Conservation (phyloP, 2,329 filamentous ascomycete species). For the Blumeria hordei region DNA sequence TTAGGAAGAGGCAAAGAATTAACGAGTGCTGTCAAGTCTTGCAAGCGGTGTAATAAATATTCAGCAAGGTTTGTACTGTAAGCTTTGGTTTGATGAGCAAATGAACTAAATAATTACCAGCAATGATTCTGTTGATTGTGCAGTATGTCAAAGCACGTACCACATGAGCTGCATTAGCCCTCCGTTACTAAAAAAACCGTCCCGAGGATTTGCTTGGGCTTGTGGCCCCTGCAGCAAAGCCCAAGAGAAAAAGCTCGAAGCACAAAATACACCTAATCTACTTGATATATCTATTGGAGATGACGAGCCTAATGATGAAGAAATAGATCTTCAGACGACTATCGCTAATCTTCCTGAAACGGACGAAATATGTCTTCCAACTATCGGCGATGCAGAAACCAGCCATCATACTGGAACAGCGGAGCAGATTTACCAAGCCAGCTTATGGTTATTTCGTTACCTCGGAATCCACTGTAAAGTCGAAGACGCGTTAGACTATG, state of each 20-base stretch:
- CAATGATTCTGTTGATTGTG: conserved; percentile 89
- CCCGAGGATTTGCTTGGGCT: conserved; percentile 92
- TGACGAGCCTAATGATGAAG: conserved; percentile 38
- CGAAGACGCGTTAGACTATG: conserved; percentile 87
- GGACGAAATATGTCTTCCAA: conserved; percentile 38
- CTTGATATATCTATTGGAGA: conserved; percentile 42
- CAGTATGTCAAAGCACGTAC: conserved; percentile 82
- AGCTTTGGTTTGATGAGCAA: too few relatives aligned
- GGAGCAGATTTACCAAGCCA: conserved; percentile 78
- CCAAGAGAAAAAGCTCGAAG: conserved; percentile 82
- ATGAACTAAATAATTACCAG: conserved; percentile 20
- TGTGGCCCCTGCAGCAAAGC: conserved; percentile 88
- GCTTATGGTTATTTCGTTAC: conserved; percentile 90
- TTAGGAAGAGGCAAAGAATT: conserved; percentile 83
- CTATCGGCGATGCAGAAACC: conserved; percentile 28
- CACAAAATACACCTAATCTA: conserved; percentile 58
- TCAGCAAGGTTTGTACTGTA: conserved; percentile 55
- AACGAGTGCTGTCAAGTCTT: conserved; percentile 85
- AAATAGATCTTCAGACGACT: conserved; percentile 38
- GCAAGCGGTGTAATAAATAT: conserved; percentile 77
- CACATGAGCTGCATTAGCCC: conserved; percentile 97
- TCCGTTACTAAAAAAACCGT: conserved; percentile 81
- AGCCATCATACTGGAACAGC: conserved; percentile 38
- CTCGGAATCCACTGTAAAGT: conserved; percentile 86
- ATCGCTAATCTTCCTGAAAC: conserved; percentile 28